Evolutionary conservation across 108 stramenopile species (phyloP).

Genomic region (Cylindrotheca closterium): DNA sequence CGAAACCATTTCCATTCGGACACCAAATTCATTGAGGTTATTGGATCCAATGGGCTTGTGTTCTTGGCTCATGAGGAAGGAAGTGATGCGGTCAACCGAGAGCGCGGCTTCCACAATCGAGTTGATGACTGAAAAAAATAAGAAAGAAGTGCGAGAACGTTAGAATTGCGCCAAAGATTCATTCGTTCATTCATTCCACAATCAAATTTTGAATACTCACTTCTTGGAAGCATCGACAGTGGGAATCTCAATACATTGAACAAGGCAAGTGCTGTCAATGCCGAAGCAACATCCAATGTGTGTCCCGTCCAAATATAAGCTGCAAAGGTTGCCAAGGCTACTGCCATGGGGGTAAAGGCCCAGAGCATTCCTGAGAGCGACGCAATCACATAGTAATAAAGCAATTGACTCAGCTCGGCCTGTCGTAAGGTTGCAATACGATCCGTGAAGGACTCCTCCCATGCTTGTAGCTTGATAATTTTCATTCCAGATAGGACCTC

Average conservation of each 20-base stretch:
- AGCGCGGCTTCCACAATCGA: constrained; percentile 92
- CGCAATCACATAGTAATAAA: constrained; percentile 48
- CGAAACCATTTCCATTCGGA: constrained; percentile 31
- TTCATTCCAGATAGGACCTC: constrained; percentile 89
- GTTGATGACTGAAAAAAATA: constrained; percentile 62
- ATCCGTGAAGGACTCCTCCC: constrained; percentile 79
- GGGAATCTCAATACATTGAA: constrained; percentile 98
- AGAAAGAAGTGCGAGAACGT: constrained; percentile 80
- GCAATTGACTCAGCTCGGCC: constrained; percentile 64
- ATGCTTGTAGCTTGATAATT: constrained; percentile 93
- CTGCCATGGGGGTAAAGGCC: constrained; percentile 62
- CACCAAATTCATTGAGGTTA: constrained; percentile 39
- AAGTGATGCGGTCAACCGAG: constrained; percentile 69
- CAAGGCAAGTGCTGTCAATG: constrained; percentile 78
- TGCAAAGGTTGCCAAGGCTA: constrained; percentile 89
- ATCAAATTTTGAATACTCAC: no score
- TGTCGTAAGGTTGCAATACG: constrained; percentile 59
- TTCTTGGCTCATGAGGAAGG: constrained; percentile 79
- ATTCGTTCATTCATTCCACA: constrained; percentile 80
- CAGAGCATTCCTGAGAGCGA: constrained; percentile 62
- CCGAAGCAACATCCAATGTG: constrained; percentile 74
- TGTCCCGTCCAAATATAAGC: constrained; percentile 75
- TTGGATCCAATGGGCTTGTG: constrained; percentile 49
- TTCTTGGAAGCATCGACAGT: constrained; percentile 89
- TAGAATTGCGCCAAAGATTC: constrained; percentile 83